phyloP scores from a whole-genome alignment of 2,329 filamentous ascomycete species.

The Fusarium sororula region DNA sequence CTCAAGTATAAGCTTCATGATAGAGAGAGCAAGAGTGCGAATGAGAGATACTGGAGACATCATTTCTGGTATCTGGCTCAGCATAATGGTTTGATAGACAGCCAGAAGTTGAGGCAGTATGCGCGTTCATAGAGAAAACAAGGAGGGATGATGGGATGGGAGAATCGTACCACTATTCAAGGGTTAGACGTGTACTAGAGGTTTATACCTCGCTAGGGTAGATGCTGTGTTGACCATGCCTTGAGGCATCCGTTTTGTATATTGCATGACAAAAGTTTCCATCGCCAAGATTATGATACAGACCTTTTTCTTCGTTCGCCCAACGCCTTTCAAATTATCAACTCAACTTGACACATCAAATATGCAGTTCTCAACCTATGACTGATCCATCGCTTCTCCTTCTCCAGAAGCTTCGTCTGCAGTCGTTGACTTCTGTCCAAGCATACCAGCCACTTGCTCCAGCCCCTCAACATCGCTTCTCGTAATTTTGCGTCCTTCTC shows the following conservation, averaged over 20 bases:
- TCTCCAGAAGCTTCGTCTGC: background rate
- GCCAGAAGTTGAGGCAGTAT: slow-evolving; percentile 4
- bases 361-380: slow-evolving; percentile 6
- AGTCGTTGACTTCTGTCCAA: slow-evolving; percentile 46
- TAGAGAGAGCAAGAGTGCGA: slow-evolving; percentile 25
- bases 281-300: background rate
- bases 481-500: slow-evolving; percentile 59
- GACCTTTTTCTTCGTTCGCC: slow-evolving; percentile 22
- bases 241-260: slow-evolving; percentile 18
- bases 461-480: slow-evolving; percentile 66
- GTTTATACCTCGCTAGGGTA: slow-evolving; percentile 32
- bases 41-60: slow-evolving; percentile 56
- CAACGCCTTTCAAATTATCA: slow-evolving; percentile 3
- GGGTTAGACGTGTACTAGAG: slow-evolving; percentile 26
- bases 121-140: background rate
- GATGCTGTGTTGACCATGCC: slow-evolving; percentile 11
- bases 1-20: slow-evolving; percentile 42
- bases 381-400: slow-evolving; percentile 45
- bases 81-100: slow-evolving; percentile 51
- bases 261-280: slow-evolving; percentile 5
- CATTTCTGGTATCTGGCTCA: slow-evolving; percentile 60
- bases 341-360: background rate
- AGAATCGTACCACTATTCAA: slow-evolving; percentile 2
- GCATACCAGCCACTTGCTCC: slow-evolving; percentile 59
- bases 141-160: background rate